Conservation (phyloP, 1,284 basidiomycete species). For the Tilletia setariae region DNA sequence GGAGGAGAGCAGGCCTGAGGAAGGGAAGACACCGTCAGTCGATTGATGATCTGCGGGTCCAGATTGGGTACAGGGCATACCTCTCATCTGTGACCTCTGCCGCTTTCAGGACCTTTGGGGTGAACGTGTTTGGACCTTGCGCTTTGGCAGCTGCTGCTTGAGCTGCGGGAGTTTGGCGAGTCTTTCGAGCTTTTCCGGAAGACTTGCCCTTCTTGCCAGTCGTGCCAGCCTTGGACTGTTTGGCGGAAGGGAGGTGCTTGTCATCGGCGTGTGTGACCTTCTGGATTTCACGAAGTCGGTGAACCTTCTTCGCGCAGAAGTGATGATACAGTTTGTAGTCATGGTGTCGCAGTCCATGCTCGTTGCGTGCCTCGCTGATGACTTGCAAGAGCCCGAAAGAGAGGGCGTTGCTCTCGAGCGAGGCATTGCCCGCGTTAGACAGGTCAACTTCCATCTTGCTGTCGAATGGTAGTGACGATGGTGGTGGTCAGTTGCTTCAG, state of each 20-base stretch:
- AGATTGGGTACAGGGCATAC: not conserved
- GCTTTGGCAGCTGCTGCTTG: constrained; percentile 2
- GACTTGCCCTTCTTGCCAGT: constrained; percentile 20
- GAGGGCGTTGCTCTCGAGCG: constrained; percentile 23
- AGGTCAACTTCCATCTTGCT: constrained; percentile 25
- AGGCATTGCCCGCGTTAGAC: constrained; percentile 18
- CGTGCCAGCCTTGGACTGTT: constrained; percentile 28
- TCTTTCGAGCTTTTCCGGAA: constrained; percentile 18
- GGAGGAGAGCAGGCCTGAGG: constrained; percentile 64
- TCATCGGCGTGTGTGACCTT: constrained; percentile 69
- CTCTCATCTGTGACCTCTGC: not conserved
- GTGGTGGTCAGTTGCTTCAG: not conserved
- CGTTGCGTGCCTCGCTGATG: constrained; percentile 81
- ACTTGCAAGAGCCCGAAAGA: constrained; percentile 67
- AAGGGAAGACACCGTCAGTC: not conserved
- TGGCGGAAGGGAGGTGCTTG: constrained; percentile 22
- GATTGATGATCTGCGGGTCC: not conserved
- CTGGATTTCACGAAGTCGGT: constrained; percentile 76
- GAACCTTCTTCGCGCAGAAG: constrained; percentile 84
- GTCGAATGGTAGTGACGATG: not conserved
- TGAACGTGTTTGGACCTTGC: not conserved
- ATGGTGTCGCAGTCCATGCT: constrained; percentile 84
- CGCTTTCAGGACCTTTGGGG: constrained; percentile 10
- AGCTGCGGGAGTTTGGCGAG: not conserved
- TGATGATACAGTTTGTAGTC: constrained; percentile 75